Evolutionary conservation across 192 early-diverging fungal species (phyloP).

Genomic region (Umbelopsis vinacea): DNA sequence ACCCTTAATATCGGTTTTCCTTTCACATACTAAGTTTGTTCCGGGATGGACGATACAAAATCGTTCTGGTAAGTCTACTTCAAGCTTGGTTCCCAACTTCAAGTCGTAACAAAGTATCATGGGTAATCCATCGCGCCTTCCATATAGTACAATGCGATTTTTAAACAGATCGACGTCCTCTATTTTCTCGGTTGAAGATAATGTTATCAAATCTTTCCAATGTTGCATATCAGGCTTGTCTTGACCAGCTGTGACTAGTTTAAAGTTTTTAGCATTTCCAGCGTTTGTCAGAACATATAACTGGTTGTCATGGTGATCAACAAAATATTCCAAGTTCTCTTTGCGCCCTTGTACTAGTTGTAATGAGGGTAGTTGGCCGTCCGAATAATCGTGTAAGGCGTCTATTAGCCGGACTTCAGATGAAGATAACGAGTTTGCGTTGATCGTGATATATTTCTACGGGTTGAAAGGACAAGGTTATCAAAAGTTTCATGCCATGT

Average conservation of each 20-base stretch:
- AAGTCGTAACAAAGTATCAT: constrained; percentile 59
- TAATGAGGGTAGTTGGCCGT: constrained; percentile 36
- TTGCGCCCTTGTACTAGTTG: constrained; percentile 59
- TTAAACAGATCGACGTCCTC: constrained; percentile 80
- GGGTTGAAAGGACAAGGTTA: background rate
- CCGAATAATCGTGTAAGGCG: constrained; percentile 48
- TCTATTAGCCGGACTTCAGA: constrained; percentile 68
- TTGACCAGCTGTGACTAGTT: constrained; percentile 58
- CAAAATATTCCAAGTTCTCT: constrained; percentile 71
- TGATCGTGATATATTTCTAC: constrained; percentile 64
- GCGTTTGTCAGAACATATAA: constrained; percentile 63
- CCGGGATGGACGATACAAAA: constrained; percentile 64
- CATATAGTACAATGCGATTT: constrained; percentile 54
- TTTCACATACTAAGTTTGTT: constrained; percentile 53
- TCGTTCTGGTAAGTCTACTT: constrained; percentile 52
- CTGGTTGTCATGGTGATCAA: constrained; percentile 68
- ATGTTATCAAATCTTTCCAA: constrained; percentile 65
- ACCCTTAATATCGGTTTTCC: no score
- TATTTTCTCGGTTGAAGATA: constrained; percentile 65
- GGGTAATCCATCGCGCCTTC: constrained; percentile 54
- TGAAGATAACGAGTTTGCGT: constrained; percentile 72
- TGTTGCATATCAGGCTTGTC: constrained; percentile 36
- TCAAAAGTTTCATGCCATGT: background rate
- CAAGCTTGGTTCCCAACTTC: constrained; percentile 36
- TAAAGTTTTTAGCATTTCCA: constrained; percentile 58